Base-by-base conservation (phyloP, 306 rosid genomes). In the Vigna hirtella region DNA sequence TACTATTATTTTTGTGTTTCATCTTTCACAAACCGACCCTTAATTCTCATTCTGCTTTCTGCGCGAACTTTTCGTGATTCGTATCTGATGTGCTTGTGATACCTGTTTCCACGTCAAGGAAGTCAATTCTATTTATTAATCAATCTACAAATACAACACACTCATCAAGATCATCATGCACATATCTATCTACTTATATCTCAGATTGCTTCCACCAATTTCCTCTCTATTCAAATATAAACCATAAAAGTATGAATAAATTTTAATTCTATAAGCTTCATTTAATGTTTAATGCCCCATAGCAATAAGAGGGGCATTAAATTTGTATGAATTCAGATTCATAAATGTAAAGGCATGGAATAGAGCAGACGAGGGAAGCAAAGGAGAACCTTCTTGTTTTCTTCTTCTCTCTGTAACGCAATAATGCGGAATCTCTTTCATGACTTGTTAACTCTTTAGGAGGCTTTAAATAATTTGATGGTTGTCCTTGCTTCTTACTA, bases 51-150 rank as follows among this genome's bases (percentile, higher is more conserved):
- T 34, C 72, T 66, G 53, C 36, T 66, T 20, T 66, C 53, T 42
- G 72, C 72, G 18, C 36, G 72, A 66, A 66, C 71, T 66, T 66
- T 66, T 66, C 71, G 71, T 66, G 71, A 66, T 66, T 66, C 72
- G 7, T 66, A 66, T 66, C 53, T 66, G 34, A 66, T 66, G 36
- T 66, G 72, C 36, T 66, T 66, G 36, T 66, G 36, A 66, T 66
- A 66, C 14, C 72, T 66, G 72, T 66, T 66, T 66, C 32, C 34
- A 66, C 10, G 52, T 18, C 1, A 42, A 42, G n/a, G 2, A 66
- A 42, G 11, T 65, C 51, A 65, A 16, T 36, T 63, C 34, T 12
- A 43, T 10, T 24, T 24, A 24, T 24, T 1, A 7, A 62, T 62
- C 66, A 61, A 62, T 62, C 12, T n/a, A 9, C 16, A 14, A n/a